Percentiles rank a stretch among this genome's conserved stretches.
Evolutionary conservation across 1,284 basidiomycete species (phyloP).

Genomic region (Agaricales sp.): DNA sequence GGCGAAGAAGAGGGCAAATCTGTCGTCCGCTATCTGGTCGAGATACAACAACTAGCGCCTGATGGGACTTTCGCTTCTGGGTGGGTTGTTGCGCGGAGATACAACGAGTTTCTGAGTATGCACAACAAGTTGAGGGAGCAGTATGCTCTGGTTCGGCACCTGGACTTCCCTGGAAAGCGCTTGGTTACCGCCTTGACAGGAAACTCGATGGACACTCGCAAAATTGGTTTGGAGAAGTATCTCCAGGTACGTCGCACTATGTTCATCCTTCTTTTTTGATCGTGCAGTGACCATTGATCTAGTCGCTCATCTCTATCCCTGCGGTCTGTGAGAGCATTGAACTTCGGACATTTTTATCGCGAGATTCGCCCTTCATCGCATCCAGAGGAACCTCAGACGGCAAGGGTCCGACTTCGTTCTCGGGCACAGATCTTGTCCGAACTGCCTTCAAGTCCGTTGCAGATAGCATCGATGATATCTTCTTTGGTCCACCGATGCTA

Average conservation of each 20-base stretch:
- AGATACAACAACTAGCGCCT: conserved; percentile 75
- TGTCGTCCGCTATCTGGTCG: conserved; percentile 88
- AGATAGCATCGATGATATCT: conserved; percentile 88
- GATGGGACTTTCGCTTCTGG: conserved; percentile 72
- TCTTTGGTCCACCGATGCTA: conserved; percentile 88
- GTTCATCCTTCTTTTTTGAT: conserved; percentile 2
- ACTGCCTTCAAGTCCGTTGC: conserved; percentile 83
- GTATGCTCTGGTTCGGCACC: conserved; percentile 50
- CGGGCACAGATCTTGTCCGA: conserved; percentile 69
- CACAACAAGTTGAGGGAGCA: conserved; percentile 77
- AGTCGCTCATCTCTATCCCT: conserved; percentile 69
- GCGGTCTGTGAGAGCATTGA: conserved; percentile 78
- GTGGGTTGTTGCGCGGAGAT: conserved; percentile 88
- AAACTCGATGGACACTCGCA: conserved; percentile 76
- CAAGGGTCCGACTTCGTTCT: conserved; percentile 37
- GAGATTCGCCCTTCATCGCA: conserved; percentile 69
- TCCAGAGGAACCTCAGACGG: conserved; percentile 30
- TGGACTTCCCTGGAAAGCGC: conserved; percentile 90
- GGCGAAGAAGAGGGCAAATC: conserved; percentile 80
- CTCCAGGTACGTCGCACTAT: conserved; percentile 52
- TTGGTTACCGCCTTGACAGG: conserved; percentile 76
- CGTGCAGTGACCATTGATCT: conserved; percentile 5
- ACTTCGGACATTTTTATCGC: conserved; percentile 80
- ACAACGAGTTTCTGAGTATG: conserved; percentile 90
- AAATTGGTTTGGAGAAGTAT: conserved; percentile 78